Conservation (phyloP, 352 stramenopile species). For the Globisporangium parvum region DNA sequence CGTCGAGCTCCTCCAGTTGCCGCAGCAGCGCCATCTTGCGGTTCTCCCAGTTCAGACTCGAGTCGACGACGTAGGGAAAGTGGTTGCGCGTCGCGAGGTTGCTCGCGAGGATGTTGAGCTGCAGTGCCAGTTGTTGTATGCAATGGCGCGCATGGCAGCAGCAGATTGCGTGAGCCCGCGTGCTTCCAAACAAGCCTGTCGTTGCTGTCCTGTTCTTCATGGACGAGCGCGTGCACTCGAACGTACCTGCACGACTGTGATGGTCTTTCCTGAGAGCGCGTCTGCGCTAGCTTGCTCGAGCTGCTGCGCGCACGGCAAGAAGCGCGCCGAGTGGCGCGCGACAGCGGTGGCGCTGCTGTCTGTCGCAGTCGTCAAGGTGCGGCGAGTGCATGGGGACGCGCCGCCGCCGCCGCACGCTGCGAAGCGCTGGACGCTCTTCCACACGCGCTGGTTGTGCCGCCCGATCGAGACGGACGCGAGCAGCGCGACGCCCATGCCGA, state of each 20-base stretch:
- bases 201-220: no score
- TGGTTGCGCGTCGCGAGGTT: slow-evolving; percentile 82
- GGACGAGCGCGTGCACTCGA: no score
- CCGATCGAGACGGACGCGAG: slow-evolving; percentile 64
- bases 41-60: slow-evolving; percentile 79
- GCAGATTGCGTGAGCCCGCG: neutral
- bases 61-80: slow-evolving; percentile 83
- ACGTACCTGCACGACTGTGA: slow-evolving; percentile 68
- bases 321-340: slow-evolving; percentile 9
- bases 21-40: slow-evolving; percentile 70
- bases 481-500: slow-evolving; percentile 69
- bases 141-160: neutral
- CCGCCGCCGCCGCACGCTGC: slow-evolving; percentile 1
- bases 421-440: slow-evolving; percentile 37
- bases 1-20: slow-evolving; percentile 69
- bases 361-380: slow-evolving; percentile 12
- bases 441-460: slow-evolving; percentile 38
- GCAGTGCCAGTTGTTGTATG: no score
- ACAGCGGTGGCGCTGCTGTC: neutral
- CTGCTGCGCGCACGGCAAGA: slow-evolving; percentile 50
- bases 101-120: slow-evolving; percentile 84
- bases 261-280: slow-evolving; percentile 50
- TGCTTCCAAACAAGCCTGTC: neutral
- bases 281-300: slow-evolving; percentile 21
- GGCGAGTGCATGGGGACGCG: slow-evolving; percentile 9